phyloP scores from a whole-genome alignment of 768 basidiomycete species.

The Kondoa malvinella region DNA sequence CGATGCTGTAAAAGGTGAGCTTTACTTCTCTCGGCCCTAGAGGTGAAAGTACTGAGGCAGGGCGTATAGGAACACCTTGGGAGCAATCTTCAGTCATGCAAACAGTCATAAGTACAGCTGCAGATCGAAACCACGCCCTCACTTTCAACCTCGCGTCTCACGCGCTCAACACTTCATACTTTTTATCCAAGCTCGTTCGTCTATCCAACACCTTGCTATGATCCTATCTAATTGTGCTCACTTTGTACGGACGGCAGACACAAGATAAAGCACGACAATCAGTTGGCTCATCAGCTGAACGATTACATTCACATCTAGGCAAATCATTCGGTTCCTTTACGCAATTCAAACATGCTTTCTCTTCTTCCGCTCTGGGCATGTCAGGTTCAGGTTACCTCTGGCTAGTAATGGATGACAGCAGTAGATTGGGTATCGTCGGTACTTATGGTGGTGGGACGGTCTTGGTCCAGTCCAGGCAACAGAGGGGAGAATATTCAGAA shows the following conservation, averaged over 20 bases:
- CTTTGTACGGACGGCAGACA: background rate
- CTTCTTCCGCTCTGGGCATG: constrained; percentile 59
- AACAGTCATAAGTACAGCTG: constrained; percentile 53
- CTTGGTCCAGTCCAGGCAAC: constrained; percentile 40
- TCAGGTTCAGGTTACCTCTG: constrained; percentile 67
- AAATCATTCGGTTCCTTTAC: constrained; percentile 44
- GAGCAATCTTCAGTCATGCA: constrained; percentile 48
- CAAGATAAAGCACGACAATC: background rate
- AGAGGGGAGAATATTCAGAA: constrained; percentile 24
- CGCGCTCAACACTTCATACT: constrained; percentile 88
- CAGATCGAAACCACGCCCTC: constrained; percentile 43
- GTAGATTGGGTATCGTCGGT: constrained; percentile 54
- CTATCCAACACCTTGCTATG: background rate
- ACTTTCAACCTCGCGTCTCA: constrained; percentile 82
- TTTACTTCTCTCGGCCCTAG: background rate
- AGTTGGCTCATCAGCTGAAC: background rate
- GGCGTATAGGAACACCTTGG: constrained; percentile 41
- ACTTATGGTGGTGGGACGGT: constrained; percentile 81
- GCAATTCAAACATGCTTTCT: constrained; percentile 56
- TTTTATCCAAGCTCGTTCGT: constrained; percentile 69
- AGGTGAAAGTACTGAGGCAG: constrained; percentile 36
- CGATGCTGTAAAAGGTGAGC: constrained; percentile 51
- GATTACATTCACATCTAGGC: background rate
- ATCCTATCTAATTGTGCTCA: background rate
- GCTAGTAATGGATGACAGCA: constrained; percentile 56